Base-by-base conservation (phyloP, 768 basidiomycete genomes). In the Kwoniella botswanensis region DNA sequence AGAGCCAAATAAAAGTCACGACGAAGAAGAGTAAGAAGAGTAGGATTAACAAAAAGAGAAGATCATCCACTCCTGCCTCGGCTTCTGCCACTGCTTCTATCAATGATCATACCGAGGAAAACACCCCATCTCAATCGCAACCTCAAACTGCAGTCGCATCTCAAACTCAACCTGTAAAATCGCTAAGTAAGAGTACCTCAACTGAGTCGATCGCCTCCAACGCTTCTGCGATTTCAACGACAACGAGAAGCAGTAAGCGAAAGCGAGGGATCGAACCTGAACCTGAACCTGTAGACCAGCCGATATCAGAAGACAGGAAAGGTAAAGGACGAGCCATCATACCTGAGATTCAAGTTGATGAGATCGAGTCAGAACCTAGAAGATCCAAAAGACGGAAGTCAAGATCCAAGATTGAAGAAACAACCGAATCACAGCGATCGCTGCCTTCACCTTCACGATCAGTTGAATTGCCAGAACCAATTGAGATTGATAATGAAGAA, bases 401-500 rank as follows among this genome's bases (percentile, higher is more conserved):
- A n/a, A 67, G 57, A 22, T 21, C 55, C 15, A 12, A 26, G 11
- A 44, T 10, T 61, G 12, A 35, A 9, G 35, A 35, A 35, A 35
- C 6, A 7, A 35, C 35, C 35, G 35, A 35, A 35, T 35, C 35
- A 35, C 35, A 35, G 35, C 35, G 35, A 35, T 35, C 35, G 35
- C 35, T 35, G 35, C 35, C 35, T 35, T 35, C 35, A 35, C 35
- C 35, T 35, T 35, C 35, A 9, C 35, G 35, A 35, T 35, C n/a
- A 55, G 12, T 24, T 55, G 18, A 55, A 24, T 24, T n/a, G 11
- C 57, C 21, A 15, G 24, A 58, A 9, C 29, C 17, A 26, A 68
- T 52, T 11, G 35, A 44, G 18, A 50, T 59, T n/a, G 71, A 71
- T 21, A 50, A 56, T 3, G 74, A 72, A 12, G 75, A 71, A 1